Evolutionary conservation across 2,329 filamentous ascomycete genomes (phyloP).

Genomic region (Aspergillus pseudoglaucus): DNA sequence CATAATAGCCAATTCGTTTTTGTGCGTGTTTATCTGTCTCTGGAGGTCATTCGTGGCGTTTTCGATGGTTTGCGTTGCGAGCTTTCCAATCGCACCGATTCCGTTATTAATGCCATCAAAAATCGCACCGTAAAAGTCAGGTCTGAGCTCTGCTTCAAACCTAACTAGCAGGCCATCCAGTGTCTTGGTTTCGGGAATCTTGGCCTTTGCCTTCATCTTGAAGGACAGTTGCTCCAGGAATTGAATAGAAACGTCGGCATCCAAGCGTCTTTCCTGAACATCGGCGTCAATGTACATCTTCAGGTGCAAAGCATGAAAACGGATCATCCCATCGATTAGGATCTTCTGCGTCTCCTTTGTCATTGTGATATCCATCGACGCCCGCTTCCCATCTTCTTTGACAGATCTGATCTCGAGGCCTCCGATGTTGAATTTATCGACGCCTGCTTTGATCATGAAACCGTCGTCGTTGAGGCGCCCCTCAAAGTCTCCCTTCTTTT

Average conservation of each 20-base stretch:
- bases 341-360: slow-evolving; percentile 1
- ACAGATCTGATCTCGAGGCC: background rate
- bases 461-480: background rate
- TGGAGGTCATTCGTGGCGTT: background rate
- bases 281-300: background rate
- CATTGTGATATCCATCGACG: background rate
- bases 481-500: background rate
- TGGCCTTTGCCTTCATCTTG: background rate
- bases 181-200: background rate
- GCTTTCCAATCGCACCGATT: background rate
- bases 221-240: background rate
- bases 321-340: background rate
- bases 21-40: background rate
- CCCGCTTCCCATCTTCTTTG: background rate
- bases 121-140: background rate
- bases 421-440: background rate
- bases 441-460: background rate
- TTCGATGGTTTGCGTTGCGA: background rate
- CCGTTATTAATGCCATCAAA: background rate
- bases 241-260: background rate
- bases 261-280: background rate
- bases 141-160: background rate
- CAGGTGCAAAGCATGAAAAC: background rate
- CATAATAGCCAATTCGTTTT: background rate
- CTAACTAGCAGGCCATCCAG: background rate